Evolutionary conservation across 768 basidiomycete species (phyloP).

Genomic region (Suillus americanus): DNA sequence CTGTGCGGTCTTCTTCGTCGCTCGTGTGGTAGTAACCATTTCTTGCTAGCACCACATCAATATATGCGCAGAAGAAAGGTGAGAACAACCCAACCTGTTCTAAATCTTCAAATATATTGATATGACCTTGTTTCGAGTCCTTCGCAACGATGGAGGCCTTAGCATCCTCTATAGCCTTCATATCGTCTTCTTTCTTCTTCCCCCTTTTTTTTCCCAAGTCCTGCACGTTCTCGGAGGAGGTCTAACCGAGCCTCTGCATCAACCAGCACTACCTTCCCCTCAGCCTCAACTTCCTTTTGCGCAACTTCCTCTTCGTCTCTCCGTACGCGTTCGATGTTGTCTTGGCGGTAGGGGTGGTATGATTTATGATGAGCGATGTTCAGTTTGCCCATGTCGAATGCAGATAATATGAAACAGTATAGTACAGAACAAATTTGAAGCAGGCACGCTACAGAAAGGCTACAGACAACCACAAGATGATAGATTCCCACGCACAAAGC

Average conservation of each 20-base stretch:
- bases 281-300: constrained; percentile 63
- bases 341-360: constrained; percentile 85
- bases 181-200: constrained; percentile 38
- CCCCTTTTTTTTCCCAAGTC: constrained; percentile 39
- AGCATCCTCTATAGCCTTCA: constrained; percentile 14
- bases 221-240: constrained; percentile 63
- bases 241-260: constrained; percentile 81
- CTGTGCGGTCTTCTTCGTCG: constrained; percentile 46
- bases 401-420: not conserved
- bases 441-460: too few relatives aligned
- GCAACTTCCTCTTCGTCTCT: constrained; percentile 80
- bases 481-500: too few relatives aligned
- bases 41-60: constrained; percentile 37
- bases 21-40: constrained; percentile 44
- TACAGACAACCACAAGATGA: too few relatives aligned
- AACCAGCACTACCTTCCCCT: constrained; percentile 70
- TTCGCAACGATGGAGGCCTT: constrained; percentile 38
- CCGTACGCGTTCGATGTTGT: constrained; percentile 82
- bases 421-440: too few relatives aligned
- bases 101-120: constrained; percentile 84
- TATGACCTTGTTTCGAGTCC: constrained; percentile 53
- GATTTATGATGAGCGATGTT: too few relatives aligned
- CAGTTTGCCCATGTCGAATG: too few relatives aligned
- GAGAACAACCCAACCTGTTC: constrained; percentile 52
- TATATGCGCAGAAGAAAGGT: constrained; percentile 3